Evolutionary conservation across 768 basidiomycete species (phyloP), one percentile per base, ranked within the genome.

Genomic region (Melanogaster broomeanus): DNA sequence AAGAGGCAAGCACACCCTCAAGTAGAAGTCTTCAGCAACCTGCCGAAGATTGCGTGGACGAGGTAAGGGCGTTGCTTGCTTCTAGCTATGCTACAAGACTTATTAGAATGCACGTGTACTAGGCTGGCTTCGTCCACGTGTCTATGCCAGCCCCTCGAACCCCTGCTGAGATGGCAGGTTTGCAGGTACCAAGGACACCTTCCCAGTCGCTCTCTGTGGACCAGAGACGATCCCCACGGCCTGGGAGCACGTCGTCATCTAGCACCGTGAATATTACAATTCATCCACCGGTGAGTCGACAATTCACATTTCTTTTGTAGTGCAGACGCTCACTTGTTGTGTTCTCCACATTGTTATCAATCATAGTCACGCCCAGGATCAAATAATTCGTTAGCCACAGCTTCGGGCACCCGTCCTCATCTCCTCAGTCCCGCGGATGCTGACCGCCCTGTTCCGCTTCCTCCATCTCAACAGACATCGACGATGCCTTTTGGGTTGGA

Each of bases 371-470:
- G 74, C 24, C 72, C 74, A 4, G 66, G 72, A 22, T 76, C 74
- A 6, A 63, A 70, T 42, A 60, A 58, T 6, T 74, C 74, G 34
- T 63, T 54, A 39, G 27, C 60, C 4, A 63, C 63, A 9, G 49
- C 41, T 3, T 55, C 68, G 15, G 56, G 61, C 2, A 63, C 62
- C 25, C 62, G 68, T 34, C 2, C 64, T 4, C 30, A 71, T 34
- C 57, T 72, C 46, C 58, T 76, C n/a, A 75, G 72, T 45, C 71
- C 73, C 38, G 72, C 67, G 5, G 75, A 76, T 39, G 74, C 74
- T 3, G 71, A 72, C 28, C 61, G 70, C n/a, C 67, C 66, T 0
- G 37, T 71, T n/a, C 66, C 73, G 7, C 66, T 68, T 15, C 70
- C 70, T 22, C 31, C 55, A 22, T 35, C 21, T 2, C 45, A 55